Evolutionary conservation across 192 early-diverging fungal species (phyloP), one percentile per base, ranked within the genome.

Genomic region (Linnemannia schmuckeri): DNA sequence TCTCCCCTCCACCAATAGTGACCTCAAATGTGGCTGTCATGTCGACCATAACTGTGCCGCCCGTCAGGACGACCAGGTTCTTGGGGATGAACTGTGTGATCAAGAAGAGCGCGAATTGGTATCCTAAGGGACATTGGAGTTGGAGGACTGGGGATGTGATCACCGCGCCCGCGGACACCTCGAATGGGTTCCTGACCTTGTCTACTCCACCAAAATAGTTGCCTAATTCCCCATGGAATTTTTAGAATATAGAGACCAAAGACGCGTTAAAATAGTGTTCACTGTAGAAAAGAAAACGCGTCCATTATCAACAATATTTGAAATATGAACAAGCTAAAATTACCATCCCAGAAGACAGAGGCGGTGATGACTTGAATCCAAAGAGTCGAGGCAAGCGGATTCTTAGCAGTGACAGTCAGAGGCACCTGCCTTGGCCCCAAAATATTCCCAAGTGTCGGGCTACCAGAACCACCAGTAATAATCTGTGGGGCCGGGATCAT

Each of bases 371-470:
- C 66, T 44, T 72, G 79, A 38, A 85, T 61, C 27, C 66, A 71
- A 5, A 85, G 33, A 5, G 77, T 35, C 27, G 82, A 76, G 54
- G 42, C 66, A 6, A 84, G 66, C 40, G 83, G 83, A 44, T 85
- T 80, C 69, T 66, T 42, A 0, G 74, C 44, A 33, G 68, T 33
- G 37, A 79, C 46, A 10, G 70, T 80, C 74, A 85, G 35, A 0
- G 83, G 83, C 7, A 85, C 75, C n/a, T 80, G 83, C 33, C 83
- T 74, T 33, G 79, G 79, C 0, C 83, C 83, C 1, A 85, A 10
- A 0, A 85, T 78, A 55, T 74, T 76, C 9, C 83, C 83, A 0
- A 85, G 4, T 0, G 52, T 44, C 4, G 83, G 83, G 3, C 54
- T 41, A 44, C 77, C 83, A 12, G 79, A 72, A 15, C 74, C 74